Evolutionary conservation across 2,329 filamentous ascomycete genomes (phyloP).

Genomic region (Endoconidiophora polonica): DNA sequence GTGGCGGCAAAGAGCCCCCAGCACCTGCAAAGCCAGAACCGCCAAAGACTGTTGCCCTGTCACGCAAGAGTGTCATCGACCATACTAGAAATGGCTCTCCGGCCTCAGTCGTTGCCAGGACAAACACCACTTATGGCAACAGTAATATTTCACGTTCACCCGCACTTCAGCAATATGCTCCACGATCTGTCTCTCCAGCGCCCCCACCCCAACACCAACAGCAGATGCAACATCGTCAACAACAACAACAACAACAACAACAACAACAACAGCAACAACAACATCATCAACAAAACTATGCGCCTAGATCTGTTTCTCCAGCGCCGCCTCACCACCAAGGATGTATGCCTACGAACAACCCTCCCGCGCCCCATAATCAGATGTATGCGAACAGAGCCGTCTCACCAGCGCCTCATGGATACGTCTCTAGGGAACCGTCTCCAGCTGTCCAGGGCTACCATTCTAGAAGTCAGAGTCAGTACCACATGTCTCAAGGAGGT

Average conservation of each 20-base stretch:
- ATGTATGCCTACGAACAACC: not conserved
- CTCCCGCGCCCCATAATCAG: no score
- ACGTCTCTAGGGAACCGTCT: slow-evolving; percentile 15
- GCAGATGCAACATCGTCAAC: not conserved
- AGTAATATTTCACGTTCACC: slow-evolving; percentile 6
- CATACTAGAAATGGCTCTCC: slow-evolving; percentile 6
- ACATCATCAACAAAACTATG: not conserved
- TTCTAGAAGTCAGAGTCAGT: slow-evolving; percentile 9
- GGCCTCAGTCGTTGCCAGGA: slow-evolving; percentile 1
- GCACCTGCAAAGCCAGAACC: slow-evolving; percentile 20
- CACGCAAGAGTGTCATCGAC: slow-evolving; percentile 6
- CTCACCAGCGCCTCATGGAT: slow-evolving; percentile 16
- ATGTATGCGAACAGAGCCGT: not conserved
- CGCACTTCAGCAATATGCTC: slow-evolving; percentile 8
- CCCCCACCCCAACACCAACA: not conserved
- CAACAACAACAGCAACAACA: not conserved
- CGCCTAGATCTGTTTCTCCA: slow-evolving; percentile 5
- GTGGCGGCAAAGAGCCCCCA: slow-evolving; percentile 24
- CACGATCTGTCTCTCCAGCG: slow-evolving; percentile 11
- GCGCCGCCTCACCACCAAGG: slow-evolving; percentile 1
- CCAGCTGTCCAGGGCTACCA: slow-evolving; percentile 20
- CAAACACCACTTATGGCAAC: slow-evolving; percentile 9
- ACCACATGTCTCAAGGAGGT: slow-evolving; percentile 15
- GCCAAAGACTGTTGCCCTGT: slow-evolving; percentile 6
- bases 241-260: not conserved